A percentile compares a stretch with the other conserved stretches of the same genome.
phyloP scores from a whole-genome alignment of 2,329 filamentous ascomycete species.

The Simplicillium sp. region DNA sequence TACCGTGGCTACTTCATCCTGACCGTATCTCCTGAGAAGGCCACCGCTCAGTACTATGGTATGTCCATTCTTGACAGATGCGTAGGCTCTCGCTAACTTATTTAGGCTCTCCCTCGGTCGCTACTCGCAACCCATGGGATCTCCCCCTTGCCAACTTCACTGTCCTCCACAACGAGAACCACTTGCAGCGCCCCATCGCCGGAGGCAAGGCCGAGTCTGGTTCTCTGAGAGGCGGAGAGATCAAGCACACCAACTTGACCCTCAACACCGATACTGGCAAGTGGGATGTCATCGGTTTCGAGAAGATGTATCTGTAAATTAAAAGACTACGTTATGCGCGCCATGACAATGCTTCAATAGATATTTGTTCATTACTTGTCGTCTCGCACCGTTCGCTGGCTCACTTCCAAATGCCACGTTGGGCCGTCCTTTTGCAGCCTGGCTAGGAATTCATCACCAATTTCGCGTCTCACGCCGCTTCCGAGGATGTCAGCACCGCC shows the following conservation, averaged over 20 bases:
- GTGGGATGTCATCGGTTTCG: constrained; percentile 15
- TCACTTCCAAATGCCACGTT: no score
- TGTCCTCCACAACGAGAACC: constrained; percentile 52
- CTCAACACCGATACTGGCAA: constrained; percentile 18
- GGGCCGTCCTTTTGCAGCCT: no score
- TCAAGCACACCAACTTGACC: constrained; percentile 41
- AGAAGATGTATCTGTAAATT: constrained; percentile 12
- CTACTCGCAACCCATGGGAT: constrained; percentile 52
- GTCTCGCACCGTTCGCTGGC: not conserved
- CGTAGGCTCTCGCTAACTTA: not conserved
- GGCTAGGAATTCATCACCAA: no score
- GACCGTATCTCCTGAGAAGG: constrained; percentile 42
- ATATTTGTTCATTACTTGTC: no score
- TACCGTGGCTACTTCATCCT: constrained; percentile 67
- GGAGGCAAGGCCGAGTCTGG: constrained; percentile 42
- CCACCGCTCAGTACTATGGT: constrained; percentile 58
- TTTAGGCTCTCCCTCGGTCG: constrained; percentile 40
- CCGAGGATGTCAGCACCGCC: no score
- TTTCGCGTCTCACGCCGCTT: no score
- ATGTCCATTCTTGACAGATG: constrained; percentile 13
- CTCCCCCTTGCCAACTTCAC: constrained; percentile 63
- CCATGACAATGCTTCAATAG: not conserved
- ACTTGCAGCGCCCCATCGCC: constrained; percentile 32
- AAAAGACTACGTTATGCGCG: no score
- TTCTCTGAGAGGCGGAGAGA: constrained; percentile 37